Percentiles rank a stretch among this genome's conserved stretches.
These are phyloP conservation scores for Huntiella decipiens DNA, from an alignment of 2,329 filamentous ascomycete species.

Conservation along the genomic window DNA sequence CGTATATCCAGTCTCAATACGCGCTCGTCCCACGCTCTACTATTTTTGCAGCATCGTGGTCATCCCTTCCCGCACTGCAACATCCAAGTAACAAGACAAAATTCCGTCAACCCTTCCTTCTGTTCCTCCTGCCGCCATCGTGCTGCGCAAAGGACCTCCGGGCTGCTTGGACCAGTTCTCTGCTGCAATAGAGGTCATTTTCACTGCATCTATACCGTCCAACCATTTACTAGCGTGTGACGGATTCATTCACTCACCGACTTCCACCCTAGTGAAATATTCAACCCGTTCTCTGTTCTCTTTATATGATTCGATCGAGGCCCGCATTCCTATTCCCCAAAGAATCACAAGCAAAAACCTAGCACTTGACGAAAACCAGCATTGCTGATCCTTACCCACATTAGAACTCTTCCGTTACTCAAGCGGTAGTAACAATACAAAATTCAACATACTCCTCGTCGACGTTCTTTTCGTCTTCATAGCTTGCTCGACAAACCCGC, in stretches of 20 bases:
- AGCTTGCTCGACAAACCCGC: not conserved
- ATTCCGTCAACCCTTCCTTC: not conserved
- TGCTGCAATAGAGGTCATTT: not conserved
- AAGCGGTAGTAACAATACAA: no score
- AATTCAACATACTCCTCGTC: not conserved
- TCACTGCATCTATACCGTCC: not conserved
- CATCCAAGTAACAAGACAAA: not conserved
- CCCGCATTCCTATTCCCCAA: no score
- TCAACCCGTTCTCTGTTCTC: not conserved
- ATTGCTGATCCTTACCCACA: no score
- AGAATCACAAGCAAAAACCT: no score
- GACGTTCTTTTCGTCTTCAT: not conserved
- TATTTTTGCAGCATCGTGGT: not conserved
- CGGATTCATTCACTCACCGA: no score
- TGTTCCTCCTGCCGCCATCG: not conserved
- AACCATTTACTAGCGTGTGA: slow-evolving; percentile 6
- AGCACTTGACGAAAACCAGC: not conserved
- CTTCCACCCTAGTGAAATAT: no score
- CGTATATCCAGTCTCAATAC: no score
- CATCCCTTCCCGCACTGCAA: not conserved
- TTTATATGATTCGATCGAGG: not conserved
- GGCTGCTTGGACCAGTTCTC: not conserved
- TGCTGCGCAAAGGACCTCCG: not conserved
- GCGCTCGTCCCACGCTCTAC: no score
- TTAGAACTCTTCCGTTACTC: no score